Evolutionary conservation across 352 stramenopile genomes (phyloP), one percentile per base, ranked within the genome.

Genomic region (Thraustochytrium striatum): DNA sequence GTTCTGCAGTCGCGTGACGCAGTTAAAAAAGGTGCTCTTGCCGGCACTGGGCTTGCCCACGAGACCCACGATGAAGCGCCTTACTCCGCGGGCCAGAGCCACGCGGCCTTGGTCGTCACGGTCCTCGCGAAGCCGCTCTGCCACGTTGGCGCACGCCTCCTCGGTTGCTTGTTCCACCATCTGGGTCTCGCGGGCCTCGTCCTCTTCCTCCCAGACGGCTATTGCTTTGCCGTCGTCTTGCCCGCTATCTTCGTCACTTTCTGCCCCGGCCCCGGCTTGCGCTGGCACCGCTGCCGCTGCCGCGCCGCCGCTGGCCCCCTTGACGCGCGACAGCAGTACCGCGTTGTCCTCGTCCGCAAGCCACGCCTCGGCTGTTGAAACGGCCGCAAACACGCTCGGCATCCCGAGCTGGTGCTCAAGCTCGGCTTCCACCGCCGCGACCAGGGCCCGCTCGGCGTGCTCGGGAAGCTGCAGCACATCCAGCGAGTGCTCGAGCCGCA

Each of bases 1-100:
- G 47, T 47, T 75, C 32, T 80, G 83, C 70, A 52, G 70, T 61
- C 57, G 68, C 58, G 70, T 83, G 72, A 32, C 82, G 59, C 55
- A 86, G 84, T 92, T 92, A 82, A 92, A 93, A 58, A 93, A 89
- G 0, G 89, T 93, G n/a, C 81, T 87, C 78, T 89, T 85, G 44
- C 81, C 73, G 21, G 81, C 80, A 5, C 41, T 69, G 11, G 81
- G 79, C 78, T 88, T 92, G 30, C 88, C 89, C 9, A 88, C 88
- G 19, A 86, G 58, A 21, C 70, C 70, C 16, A 80, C 70, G 13
- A 80, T 39, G 33, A 80, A 80, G 9, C 57, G 47, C 38, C 79
- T 80, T 28, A 70, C 55, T 25, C 55, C 70, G n/a, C 55, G 55
- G 0, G 32, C 58, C 41, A 47, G 38, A 28, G 70, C 55, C 13